phyloP scores from a whole-genome alignment of 495 filamentous ascomycete species.

The Chaetomium tenue region DNA sequence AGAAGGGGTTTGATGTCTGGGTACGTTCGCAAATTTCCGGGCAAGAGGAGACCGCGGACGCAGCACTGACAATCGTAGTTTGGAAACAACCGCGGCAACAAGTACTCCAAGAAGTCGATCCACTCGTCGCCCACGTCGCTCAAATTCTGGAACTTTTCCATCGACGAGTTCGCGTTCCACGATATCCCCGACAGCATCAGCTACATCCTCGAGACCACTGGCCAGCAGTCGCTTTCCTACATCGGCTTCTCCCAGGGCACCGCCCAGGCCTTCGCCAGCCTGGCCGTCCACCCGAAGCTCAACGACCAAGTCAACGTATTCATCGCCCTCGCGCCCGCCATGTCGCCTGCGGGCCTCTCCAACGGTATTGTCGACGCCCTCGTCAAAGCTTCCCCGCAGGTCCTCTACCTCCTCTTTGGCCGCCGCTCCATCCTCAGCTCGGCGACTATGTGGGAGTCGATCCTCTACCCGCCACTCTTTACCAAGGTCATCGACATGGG shows the following conservation, averaged over 20 bases:
- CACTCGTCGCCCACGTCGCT: slow-evolving; percentile 67
- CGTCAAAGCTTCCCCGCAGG: slow-evolving; percentile 88
- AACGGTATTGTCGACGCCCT: slow-evolving; percentile 88
- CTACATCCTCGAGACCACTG: slow-evolving; percentile 84
- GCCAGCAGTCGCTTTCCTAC: slow-evolving; percentile 83
- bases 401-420: slow-evolving; percentile 93
- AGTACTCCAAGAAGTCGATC: slow-evolving; percentile 93
- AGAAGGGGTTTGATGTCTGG: slow-evolving; percentile 96
- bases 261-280: slow-evolving; percentile 90
- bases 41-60: not conserved
- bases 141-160: slow-evolving; percentile 94
- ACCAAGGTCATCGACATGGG: slow-evolving; percentile 82
- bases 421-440: slow-evolving; percentile 87
- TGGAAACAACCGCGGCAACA: slow-evolving; percentile 96
- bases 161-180: slow-evolving; percentile 96
- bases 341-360: slow-evolving; percentile 88
- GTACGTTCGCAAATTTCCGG: slow-evolving; percentile 43
- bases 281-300: slow-evolving; percentile 89
- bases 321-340: slow-evolving; percentile 94
- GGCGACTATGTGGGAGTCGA: slow-evolving; percentile 94
- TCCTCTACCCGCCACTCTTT: slow-evolving; percentile 93
- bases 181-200: slow-evolving; percentile 93
- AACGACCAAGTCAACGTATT: slow-evolving; percentile 96
- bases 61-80: slow-evolving; percentile 49
- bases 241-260: slow-evolving; percentile 97